Evolutionary conservation across 1,139 yeast species (phyloP), one percentile per base, ranked within the genome.

Genomic region (Saccharomyces hybrid): DNA sequence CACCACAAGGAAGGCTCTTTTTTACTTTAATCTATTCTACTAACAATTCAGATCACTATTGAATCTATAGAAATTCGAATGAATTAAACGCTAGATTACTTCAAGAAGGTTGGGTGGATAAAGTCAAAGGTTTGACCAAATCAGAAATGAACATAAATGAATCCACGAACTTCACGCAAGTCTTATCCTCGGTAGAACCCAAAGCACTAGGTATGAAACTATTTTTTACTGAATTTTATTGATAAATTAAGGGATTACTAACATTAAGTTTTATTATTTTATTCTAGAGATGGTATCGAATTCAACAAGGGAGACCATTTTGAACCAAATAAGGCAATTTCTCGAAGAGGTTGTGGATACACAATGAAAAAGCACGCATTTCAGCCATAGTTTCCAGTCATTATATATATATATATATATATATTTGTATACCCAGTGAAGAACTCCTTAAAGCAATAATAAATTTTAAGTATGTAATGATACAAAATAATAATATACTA

Each of bases 51-150:
- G 14, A 49, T 51, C 30, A 46, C 48, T 46, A 30, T 26, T 26
- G 14, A 2, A 11, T 38, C 11, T 32, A 48, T 50, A 70, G 75
- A 49, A 83, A 86, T 56, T 82, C 83, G 54, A 79, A 79, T 54
- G 76, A 77, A 53, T 73, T 90, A 56, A 82, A 83, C 62, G 77
- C 84, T 54, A 81, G 81, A 64, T 77, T 91, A 28, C 78, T 82
- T 56, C 87, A 87, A 65, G 78, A 84, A 2, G 97, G 97, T 6
- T 91, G 97, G 97, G 83, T 82, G 61, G 96, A 88, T 62, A 79
- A 84, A 57, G 83, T 90, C 32, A 77, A 81, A 53, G 80, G 77
- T 52, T 63, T 86, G 53, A 86, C 95, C 3, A 71, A 51, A 70
- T 71, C 56, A 68, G 72, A 55, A 68, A 68, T 51, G 73, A 55